Evolutionary conservation across 768 basidiomycete species (phyloP).

Genomic region (Russula emetica): DNA sequence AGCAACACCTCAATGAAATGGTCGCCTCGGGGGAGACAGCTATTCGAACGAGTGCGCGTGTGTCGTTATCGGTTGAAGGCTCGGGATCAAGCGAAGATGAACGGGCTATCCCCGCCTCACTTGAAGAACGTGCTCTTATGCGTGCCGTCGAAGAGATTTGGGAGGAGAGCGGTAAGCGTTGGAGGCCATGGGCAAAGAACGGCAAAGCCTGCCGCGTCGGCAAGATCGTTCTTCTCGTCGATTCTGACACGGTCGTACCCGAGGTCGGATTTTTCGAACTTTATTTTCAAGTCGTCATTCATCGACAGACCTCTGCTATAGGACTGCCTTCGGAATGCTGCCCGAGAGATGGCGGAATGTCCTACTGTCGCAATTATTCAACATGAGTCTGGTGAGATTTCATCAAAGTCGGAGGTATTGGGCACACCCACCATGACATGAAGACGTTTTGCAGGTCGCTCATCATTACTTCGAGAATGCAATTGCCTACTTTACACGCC

Average conservation of each 20-base stretch:
- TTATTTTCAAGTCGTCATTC: background rate
- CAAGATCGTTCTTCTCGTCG: conserved; percentile 46
- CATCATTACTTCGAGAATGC: conserved; percentile 50
- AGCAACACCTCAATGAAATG: conserved; percentile 36
- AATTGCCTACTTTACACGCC: conserved; percentile 46
- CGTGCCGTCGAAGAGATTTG: conserved; percentile 51
- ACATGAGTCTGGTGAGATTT: conserved; percentile 41
- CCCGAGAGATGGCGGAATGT: conserved; percentile 46
- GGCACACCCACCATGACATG: conserved; percentile 31
- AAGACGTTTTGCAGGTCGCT: conserved; percentile 55
- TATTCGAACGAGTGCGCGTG: conserved; percentile 25
- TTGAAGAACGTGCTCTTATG: conserved; percentile 49
- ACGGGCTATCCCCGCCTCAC: conserved; percentile 35
- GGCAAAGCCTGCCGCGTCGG: conserved; percentile 43
- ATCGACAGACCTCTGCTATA: conserved; percentile 16
- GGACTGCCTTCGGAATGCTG: conserved; percentile 52
- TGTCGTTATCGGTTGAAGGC: conserved; percentile 32
- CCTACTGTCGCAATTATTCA: conserved; percentile 51
- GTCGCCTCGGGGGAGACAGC: conserved; percentile 9
- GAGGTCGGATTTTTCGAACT: conserved; percentile 30
- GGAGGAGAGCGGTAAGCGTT: conserved; percentile 34
- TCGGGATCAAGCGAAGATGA: conserved; percentile 28
- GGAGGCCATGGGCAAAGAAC: conserved; percentile 36
- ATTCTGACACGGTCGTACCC: conserved; percentile 49
- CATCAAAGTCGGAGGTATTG: background rate